These are phyloP conservation scores for Ophiocordyceps polyrhachis-furcata DNA, from an alignment of 2,329 filamentous ascomycete genomes.

Conservation along the genomic window DNA sequence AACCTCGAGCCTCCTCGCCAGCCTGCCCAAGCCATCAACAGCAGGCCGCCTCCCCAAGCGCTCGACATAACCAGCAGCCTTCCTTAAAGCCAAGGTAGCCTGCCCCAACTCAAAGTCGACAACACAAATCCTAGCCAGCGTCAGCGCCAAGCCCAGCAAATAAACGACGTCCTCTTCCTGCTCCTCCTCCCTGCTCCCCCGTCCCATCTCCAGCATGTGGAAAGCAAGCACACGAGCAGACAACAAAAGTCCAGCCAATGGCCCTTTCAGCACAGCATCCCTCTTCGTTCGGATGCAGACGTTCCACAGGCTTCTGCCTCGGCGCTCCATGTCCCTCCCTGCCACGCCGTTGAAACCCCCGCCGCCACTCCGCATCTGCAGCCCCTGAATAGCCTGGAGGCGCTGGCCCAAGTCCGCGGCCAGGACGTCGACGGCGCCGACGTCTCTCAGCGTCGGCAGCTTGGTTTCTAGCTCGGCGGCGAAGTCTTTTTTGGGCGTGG, in stretches of 20 bases:
- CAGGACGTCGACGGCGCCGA: constrained; percentile 23
- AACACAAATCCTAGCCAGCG: constrained; percentile 33
- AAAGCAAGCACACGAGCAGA: constrained; percentile 40
- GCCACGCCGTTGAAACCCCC: not conserved
- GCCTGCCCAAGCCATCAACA: not conserved
- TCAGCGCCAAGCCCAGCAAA: constrained; percentile 48
- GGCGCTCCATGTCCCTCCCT: constrained; percentile 28
- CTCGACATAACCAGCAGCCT: constrained; percentile 35
- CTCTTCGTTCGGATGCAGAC: constrained; percentile 33
- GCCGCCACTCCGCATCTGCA: constrained; percentile 1
- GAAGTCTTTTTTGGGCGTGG: no score
- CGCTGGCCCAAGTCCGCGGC: constrained; percentile 12
- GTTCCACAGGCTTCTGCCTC: constrained; percentile 49
- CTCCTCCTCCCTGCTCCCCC: constrained; percentile 9
- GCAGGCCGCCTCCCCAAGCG: not conserved
- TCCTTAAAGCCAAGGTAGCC: constrained; percentile 43
- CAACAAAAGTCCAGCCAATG: constrained; percentile 14
- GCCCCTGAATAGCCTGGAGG: constrained; percentile 7
- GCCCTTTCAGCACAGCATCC: constrained; percentile 2
- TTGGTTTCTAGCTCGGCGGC: constrained; percentile 9
- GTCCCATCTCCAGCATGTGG: constrained; percentile 41
- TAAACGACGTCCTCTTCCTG: constrained; percentile 26
- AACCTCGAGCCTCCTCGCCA: constrained; percentile 22
- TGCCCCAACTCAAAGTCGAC: constrained; percentile 35
- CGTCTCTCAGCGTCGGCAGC: constrained; percentile 5